These are phyloP conservation scores for Colletotrichum tanaceti DNA, from an alignment of 2,329 filamentous ascomycete species.

Conservation along the genomic window DNA sequence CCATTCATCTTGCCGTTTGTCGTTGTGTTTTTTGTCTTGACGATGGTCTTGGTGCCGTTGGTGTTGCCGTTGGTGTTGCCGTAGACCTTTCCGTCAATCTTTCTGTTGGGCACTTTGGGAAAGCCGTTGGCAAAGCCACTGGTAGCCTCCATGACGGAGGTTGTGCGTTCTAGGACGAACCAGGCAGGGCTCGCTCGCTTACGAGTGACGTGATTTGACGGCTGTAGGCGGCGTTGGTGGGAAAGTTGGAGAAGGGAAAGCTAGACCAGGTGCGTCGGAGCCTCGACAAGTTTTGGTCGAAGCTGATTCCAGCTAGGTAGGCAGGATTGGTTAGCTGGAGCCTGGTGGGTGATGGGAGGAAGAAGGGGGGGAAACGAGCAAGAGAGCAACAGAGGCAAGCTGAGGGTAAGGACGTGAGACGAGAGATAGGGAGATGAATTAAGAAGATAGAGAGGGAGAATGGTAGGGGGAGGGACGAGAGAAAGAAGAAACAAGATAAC, in stretches of 20 bases:
- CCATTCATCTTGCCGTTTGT: slow-evolving; percentile 51
- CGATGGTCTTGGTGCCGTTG: slow-evolving; percentile 1
- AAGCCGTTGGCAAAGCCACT: slow-evolving; percentile 54
- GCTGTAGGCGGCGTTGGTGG: background rate
- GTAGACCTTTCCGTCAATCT: slow-evolving; percentile 48
- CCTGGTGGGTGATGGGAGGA: background rate
- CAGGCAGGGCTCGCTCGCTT: slow-evolving; percentile 22
- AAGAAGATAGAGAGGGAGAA: background rate
- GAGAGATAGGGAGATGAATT: background rate
- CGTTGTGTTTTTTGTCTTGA: background rate
- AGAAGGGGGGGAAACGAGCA: background rate
- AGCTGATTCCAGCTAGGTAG: slow-evolving; percentile 2
- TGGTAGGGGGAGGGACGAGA: background rate
- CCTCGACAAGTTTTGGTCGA: background rate
- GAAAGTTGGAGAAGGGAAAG: background rate
- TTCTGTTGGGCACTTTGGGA: slow-evolving; percentile 45
- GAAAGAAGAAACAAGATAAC: slow-evolving; percentile 11
- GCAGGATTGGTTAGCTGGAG: background rate
- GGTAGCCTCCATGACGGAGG: slow-evolving; percentile 52
- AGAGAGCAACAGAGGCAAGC: background rate
- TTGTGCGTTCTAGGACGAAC: slow-evolving; percentile 15
- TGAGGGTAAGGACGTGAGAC: background rate
- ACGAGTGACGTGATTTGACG: slow-evolving; percentile 33
- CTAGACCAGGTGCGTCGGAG: background rate
- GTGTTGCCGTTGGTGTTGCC: slow-evolving; percentile 41